Evolutionary conservation across 192 early-diverging fungal genomes (phyloP).

Genomic region (Spinellus fusiger): DNA sequence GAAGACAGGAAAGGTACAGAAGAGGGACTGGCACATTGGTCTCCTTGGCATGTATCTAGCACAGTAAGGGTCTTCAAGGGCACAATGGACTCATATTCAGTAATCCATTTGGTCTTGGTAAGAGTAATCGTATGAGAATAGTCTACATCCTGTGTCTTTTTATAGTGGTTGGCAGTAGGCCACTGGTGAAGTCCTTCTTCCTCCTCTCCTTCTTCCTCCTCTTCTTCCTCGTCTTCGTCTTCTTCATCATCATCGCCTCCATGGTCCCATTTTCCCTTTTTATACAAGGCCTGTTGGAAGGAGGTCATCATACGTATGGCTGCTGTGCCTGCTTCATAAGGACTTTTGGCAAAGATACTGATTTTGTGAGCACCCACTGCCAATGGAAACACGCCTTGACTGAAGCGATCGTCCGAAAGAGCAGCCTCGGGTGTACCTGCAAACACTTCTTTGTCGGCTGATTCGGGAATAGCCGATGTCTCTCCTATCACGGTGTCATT

Average conservation of each 20-base stretch:
- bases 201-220: background rate
- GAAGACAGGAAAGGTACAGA: too few relatives aligned
- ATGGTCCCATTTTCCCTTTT: background rate
- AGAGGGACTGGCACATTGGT: too few relatives aligned
- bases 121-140: slow-evolving; percentile 2
- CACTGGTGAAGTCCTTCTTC: background rate
- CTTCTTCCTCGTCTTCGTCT: background rate
- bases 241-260: background rate
- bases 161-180: background rate
- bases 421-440: slow-evolving; percentile 29
- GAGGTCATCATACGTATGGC: slow-evolving; percentile 22
- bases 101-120: slow-evolving; percentile 11
- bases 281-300: slow-evolving; percentile 5
- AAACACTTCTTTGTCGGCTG: slow-evolving; percentile 12
- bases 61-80: background rate
- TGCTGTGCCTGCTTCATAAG: slow-evolving; percentile 24
- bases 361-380: slow-evolving; percentile 26
- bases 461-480: slow-evolving; percentile 8
- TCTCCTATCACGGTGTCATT: slow-evolving; percentile 19
- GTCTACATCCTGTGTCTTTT: background rate
- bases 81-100: background rate
- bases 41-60: background rate
- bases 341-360: slow-evolving; percentile 19
- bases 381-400: slow-evolving; percentile 22
- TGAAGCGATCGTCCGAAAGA: slow-evolving; percentile 19